Conservation (phyloP, 2,329 filamentous ascomycete species). For the Ophioceras dolichostomum region DNA sequence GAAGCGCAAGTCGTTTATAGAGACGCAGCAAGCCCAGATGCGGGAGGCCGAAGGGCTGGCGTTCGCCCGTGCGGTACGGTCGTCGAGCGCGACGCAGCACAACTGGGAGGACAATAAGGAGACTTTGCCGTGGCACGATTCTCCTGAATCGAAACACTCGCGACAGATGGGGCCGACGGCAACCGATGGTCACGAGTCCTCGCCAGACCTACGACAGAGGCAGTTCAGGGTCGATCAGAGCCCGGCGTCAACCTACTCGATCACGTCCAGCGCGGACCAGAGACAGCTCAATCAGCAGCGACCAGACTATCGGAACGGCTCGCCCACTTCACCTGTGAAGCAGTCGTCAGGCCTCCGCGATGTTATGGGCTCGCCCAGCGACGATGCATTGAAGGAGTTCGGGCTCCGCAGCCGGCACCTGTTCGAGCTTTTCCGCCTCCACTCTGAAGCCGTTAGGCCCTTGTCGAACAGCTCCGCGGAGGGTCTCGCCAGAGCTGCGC, state of each 20-base stretch:
- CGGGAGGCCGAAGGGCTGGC: conserved; percentile 46
- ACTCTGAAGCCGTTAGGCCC: conserved; percentile 61
- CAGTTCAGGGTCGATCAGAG: not conserved
- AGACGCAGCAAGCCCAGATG: conserved; percentile 47
- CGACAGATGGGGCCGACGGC: no score
- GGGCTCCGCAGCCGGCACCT: conserved; percentile 59
- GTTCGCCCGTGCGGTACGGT: conserved; percentile 37
- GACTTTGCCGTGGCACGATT: no score
- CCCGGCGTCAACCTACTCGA: conserved; percentile 11
- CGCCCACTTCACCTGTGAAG: conserved; percentile 9
- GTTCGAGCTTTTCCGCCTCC: conserved; percentile 62
- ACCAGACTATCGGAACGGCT: conserved; percentile 10
- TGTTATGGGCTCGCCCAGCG: conserved; percentile 10
- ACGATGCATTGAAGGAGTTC: conserved; percentile 60
- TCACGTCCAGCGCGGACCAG: conserved; percentile 13
- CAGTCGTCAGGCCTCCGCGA: conserved; percentile 29
- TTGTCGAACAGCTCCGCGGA: conserved; percentile 48
- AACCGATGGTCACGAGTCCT: no score
- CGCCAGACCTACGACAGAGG: no score
- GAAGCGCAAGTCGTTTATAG: conserved; percentile 44
- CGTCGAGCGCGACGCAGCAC: conserved; percentile 12
- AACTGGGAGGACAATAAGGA: no score
- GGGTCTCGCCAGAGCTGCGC: conserved; percentile 58
- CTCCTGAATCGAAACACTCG: no score
- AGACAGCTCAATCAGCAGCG: conserved; percentile 14